A percentile compares a stretch with the other conserved stretches of the same genome.
Evolutionary conservation across 73 alveolate species (phyloP).

Genomic region (Uronychia setigera): DNA sequence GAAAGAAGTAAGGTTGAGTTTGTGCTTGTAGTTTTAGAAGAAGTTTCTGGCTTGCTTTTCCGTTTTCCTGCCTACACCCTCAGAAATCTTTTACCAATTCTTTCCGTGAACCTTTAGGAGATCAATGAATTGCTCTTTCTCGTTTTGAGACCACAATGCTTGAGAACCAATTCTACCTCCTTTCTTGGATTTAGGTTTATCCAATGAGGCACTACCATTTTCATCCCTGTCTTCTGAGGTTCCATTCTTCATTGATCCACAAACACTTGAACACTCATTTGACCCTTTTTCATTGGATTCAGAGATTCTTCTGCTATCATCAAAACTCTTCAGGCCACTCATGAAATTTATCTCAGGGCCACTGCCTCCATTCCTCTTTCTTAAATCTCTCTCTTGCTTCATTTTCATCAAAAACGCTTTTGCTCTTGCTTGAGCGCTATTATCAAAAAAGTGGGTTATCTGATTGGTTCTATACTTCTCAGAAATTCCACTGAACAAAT

Average conservation of each 20-base stretch:
- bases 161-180: neutral
- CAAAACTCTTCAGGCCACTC: neutral
- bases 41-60: conserved; percentile 58
- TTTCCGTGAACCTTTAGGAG: conserved; percentile 49
- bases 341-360: neutral
- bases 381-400: neutral
- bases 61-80: conserved; percentile 44
- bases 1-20: conserved; percentile 20
- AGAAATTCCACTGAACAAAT: too few relatives aligned
- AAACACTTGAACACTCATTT: neutral
- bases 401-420: neutral
- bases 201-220: neutral
- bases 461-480: too few relatives aligned
- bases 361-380: neutral
- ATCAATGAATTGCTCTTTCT: conserved; percentile 30
- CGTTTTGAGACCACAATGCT: conserved; percentile 49
- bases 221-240: neutral
- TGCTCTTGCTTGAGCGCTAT: neutral
- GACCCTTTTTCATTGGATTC: neutral
- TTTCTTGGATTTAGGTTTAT: neutral
- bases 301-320: neutral
- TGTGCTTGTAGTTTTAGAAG: conserved; percentile 60
- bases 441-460: neutral
- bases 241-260: neutral
- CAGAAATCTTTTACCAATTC: conserved; percentile 55